Evolutionary conservation across 108 stramenopile species (phyloP), one percentile per base, ranked within the genome.

Genomic region (Skeletonema tropicum): DNA sequence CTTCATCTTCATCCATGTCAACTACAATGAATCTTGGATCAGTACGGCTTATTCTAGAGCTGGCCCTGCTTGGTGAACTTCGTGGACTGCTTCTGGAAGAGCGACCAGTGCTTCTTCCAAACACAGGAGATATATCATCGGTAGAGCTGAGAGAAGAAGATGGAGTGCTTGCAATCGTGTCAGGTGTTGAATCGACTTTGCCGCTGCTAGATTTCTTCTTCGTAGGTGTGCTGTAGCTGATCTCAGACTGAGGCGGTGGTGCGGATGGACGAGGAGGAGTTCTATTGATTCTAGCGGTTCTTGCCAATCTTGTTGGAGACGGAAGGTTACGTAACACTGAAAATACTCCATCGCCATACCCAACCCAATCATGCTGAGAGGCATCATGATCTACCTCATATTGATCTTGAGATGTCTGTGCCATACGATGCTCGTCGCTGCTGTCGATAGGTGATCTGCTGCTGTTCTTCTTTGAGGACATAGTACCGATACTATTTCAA

Each of bases 1-100:
- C 63, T 67, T 82, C 76, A 63, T 72, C 75, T 21, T 61, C 65
- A 19, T n/a, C 15, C n/a, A 41, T 72, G 62, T 64, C 59, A 38
- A 69, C 60, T 14, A 70, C 14, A 23, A 33, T 57, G 68, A 46
- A 29, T 29, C 59, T 19, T 19, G n/a, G 19, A 10, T 25, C 23
- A 55, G 52, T 23, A 10, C 10, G 21, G n/a, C 61, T 62, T 21
- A 2, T 38, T 33, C 35, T 26, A 9, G 61, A 6, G 12, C 61
- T 62, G 61, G n/a, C n/a, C 36, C 23, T 8, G n/a, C 61, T 19
- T 38, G 61, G 61, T 8, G 61, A 62, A 21, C 19, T 31, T 8
- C 60, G 19, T 5, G 60, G 60, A 21, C 35, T 36, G 60, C 60
- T 62, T 17, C 31, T 33, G 31, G 33, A 33, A 17, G 61, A 25